A percentile compares a stretch with the other conserved stretches of the same genome.
These are phyloP conservation scores for Aphanoascus verrucosus DNA, from an alignment of 2,329 filamentous ascomycete genomes.

Conservation along the genomic window DNA sequence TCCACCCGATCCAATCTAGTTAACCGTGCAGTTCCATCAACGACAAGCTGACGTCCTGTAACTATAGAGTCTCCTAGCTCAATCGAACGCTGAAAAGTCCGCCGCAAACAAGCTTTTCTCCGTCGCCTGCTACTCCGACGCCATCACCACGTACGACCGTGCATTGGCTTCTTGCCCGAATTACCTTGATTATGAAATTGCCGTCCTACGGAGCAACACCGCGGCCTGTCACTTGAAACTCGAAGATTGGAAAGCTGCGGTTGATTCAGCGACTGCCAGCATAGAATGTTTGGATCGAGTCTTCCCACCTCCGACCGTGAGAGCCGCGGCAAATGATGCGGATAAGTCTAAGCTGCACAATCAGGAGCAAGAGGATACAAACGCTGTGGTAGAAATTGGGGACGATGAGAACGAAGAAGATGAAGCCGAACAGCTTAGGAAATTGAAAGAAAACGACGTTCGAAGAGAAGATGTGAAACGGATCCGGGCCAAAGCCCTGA, in stretches of 20 bases:
- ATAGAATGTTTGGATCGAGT: constrained; percentile 62
- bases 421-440: constrained; percentile 35
- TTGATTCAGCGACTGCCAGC: constrained; percentile 60
- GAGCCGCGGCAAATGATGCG: constrained; percentile 20
- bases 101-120: constrained; percentile 69
- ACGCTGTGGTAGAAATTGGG: constrained; percentile 16
- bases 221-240: constrained; percentile 80
- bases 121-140: constrained; percentile 59
- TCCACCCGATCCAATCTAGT: background rate
- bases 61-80: constrained; percentile 55
- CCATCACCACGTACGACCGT: constrained; percentile 71
- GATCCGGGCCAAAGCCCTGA: constrained; percentile 71
- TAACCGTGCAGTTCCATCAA: background rate
- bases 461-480: constrained; percentile 56
- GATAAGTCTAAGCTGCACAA: constrained; percentile 3
- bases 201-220: constrained; percentile 79
- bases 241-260: constrained; percentile 71
- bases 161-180: constrained; percentile 68
- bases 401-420: constrained; percentile 27
- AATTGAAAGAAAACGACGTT: constrained; percentile 37
- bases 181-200: constrained; percentile 78
- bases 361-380: constrained; percentile 18
- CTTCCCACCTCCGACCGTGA: constrained; percentile 26
- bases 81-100: constrained; percentile 63
- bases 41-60: background rate